These are phyloP conservation scores for Kuraishia hungarica DNA, from an alignment of 805 yeast species.

Conservation along the genomic window DNA sequence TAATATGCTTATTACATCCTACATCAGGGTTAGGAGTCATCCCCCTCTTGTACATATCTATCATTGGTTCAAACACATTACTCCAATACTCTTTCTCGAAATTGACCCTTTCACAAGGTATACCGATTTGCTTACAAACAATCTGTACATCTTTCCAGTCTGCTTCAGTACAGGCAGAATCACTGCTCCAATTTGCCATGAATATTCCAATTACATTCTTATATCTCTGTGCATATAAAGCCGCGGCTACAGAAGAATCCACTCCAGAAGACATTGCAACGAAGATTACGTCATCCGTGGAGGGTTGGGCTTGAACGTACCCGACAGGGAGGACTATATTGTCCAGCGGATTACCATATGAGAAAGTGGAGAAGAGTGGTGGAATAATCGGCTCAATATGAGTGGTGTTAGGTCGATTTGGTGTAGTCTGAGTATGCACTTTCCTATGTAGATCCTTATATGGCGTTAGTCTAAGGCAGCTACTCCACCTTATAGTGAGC, in stretches of 20 bases:
- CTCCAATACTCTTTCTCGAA: constrained; percentile 92
- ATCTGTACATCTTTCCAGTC: constrained; percentile 82
- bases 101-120: constrained; percentile 69
- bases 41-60: constrained; percentile 61
- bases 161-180: constrained; percentile 58
- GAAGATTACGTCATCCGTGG: constrained; percentile 47
- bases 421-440: too few relatives aligned
- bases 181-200: constrained; percentile 84
- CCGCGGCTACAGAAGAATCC: constrained; percentile 87
- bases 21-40: constrained; percentile 93
- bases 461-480: too few relatives aligned
- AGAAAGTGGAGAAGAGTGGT: too few relatives aligned
- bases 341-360: neutral
- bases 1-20: constrained; percentile 75
- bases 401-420: too few relatives aligned
- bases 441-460: too few relatives aligned
- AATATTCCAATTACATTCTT: constrained; percentile 70
- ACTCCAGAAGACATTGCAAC: constrained; percentile 97
- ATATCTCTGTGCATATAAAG: constrained; percentile 44
- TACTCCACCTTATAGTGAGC: too few relatives aligned
- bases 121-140: constrained; percentile 50
- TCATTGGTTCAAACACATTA: constrained; percentile 89
- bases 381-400: too few relatives aligned
- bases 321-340: constrained; percentile 1
- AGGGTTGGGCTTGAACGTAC: constrained; percentile 35